Evolutionary conservation across 176 grass and related monocot species (phyloP), one percentile per base, ranked within the genome.

Genomic region (Zea luxurians): DNA sequence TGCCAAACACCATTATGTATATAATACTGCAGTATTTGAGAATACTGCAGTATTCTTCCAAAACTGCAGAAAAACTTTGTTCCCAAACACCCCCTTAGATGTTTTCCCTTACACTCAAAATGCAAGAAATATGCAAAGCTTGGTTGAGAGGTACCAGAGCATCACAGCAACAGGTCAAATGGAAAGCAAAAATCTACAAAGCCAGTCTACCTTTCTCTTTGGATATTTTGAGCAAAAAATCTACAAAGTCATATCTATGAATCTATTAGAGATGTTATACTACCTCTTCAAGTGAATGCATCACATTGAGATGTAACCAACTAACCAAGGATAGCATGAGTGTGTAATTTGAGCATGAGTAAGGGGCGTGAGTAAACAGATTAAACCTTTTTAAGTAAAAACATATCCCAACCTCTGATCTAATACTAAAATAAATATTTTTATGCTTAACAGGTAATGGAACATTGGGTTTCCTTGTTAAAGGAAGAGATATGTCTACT

Each of bases 111-210:
- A 35, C 37, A 38, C 15, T 59, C 5, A 66, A 89, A 79, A 81
- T 90, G 48, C 57, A 86, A 90, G 84, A 80, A 66, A 86, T 48
- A 90, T 90, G 84, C 58, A 77, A 61, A 81, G 50, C 48, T 87
- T 87, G 72, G 52, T 90, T 54, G 65, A 90, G 71, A 80, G 88
- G 66, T 87, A 87, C 76, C 82, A 90, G 71, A 60, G 48, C 5
- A 76, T 53, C 12, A 38, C 16, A 4, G 37, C 43, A 65, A 61
- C 37, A 52, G 53, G 9, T 77, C 88, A 84, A 83, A 48, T 48
- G 70, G 66, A 72, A 80, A 66, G 73, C 16, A 71, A 76, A 54
- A 54, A 73, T 59, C 67, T 66, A 64, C 80, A 72, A 84, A 75
- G 66, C 5, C 58, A 87, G 84, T 87, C 58, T 55, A 47, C 34